Evolutionary conservation across 768 basidiomycete species (phyloP), one percentile per base, ranked within the genome.

Genomic region (Amanita rubescens): DNA sequence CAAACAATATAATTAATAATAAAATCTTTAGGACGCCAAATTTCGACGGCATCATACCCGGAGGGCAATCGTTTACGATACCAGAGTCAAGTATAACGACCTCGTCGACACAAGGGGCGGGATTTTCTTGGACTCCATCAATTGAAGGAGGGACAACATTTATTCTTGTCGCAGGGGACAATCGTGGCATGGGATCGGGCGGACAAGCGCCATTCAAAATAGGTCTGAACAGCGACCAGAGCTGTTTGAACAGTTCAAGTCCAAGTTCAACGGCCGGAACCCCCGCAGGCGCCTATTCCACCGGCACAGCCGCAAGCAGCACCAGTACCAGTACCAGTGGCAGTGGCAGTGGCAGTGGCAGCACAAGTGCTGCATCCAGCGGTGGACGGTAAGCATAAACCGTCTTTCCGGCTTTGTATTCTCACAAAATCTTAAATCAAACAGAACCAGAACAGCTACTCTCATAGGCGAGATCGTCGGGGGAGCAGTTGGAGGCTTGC

Each of bases 241-340:
- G 70, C 1, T 92, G 89, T 61, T 63, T 90, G 49, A 78, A 71
- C 39, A 62, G 67, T 39, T 65, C 57, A 11, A 89, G 87, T 47
- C 89, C 89, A 0, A 87, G 84, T 47, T 89, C 89, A 3, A 92
- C 89, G 2, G 76, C 85, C 9, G 88, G 86, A 1, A 71, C 70
- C 50, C 86, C 89, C 6, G 89, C 89, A 34, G 87, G 86, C 0
- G 71, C 71, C 34, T 86, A 85, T 63, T 78, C 84, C 0, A 89
- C 87, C 0, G 74, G 73, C 44, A 66, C 73, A 19, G 67, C 64
- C 37, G 73, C 73, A 10, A 63, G 64, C 20, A 69, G n/a, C n/a
- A n/a, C n/a, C n/a, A n/a, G n/a, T n/a, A n/a, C n/a, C n/a, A n/a
- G n/a, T n/a, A n/a, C n/a, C n/a, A n/a, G 59, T 10, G 57, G 65